Conservation (phyloP, 2,329 filamentous ascomycete species). For the Didymella pomorum region DNA sequence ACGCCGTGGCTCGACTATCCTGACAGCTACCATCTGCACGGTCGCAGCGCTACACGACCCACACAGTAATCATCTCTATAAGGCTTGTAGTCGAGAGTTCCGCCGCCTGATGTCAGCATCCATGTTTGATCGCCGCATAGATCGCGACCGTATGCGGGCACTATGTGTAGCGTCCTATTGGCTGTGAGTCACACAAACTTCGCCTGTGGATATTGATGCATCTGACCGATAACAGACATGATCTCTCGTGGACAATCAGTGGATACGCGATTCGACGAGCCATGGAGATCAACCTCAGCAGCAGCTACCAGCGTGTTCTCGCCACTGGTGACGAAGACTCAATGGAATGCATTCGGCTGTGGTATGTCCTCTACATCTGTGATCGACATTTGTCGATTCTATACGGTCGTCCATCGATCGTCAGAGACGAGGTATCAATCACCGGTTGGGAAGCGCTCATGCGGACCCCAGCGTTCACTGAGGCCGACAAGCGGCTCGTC, state of each 20-base stretch:
- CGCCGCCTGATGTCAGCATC: conserved; percentile 64
- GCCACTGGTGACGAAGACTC: conserved; percentile 54
- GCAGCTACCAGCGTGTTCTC: conserved; percentile 54
- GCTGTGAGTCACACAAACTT: conserved; percentile 49
- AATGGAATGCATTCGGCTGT: conserved; percentile 64
- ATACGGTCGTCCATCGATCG: conserved; percentile 66
- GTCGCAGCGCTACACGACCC: conserved; percentile 68
- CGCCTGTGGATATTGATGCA: neutral
- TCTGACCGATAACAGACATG: conserved; percentile 48
- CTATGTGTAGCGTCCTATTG: conserved; percentile 69
- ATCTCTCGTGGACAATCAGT: conserved; percentile 69
- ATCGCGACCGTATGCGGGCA: conserved; percentile 65
- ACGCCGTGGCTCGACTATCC: conserved; percentile 62
- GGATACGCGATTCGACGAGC: conserved; percentile 62
- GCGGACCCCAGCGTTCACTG: conserved; percentile 60
- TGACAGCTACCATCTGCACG: conserved; percentile 64
- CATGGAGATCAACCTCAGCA: conserved; percentile 58
- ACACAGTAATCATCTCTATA: conserved; percentile 60
- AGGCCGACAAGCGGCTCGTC: conserved; percentile 64
- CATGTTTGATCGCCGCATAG: conserved; percentile 66
- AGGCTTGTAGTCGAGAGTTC: conserved; percentile 65
- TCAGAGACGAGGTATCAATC: conserved; percentile 66
- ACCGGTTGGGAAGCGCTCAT: conserved; percentile 66
- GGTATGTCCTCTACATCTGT: conserved; percentile 68
- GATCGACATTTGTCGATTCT: conserved; percentile 71